A percentile compares a stretch with the other conserved stretches of the same genome.
Conservation (phyloP, 305 asterid genomes). For the Fraxinus ornus region DNA sequence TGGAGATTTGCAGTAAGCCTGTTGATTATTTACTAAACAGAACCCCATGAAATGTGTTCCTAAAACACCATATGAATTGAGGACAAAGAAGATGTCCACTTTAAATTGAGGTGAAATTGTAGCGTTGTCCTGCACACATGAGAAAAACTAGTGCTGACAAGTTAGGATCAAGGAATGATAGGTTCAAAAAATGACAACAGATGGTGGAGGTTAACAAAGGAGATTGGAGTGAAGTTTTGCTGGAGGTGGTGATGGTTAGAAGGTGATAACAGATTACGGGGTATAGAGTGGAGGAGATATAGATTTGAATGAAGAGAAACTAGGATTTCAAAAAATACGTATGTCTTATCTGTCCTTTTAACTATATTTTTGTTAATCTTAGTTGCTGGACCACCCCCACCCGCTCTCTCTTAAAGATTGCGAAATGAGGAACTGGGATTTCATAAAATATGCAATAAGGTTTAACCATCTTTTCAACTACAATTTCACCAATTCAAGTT, state of each 20-base stretch:
- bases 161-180: not conserved
- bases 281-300: not conserved
- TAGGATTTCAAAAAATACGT: not conserved
- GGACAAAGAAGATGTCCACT: not conserved
- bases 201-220: not conserved
- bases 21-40: not conserved
- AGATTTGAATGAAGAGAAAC: not conserved
- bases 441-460: not conserved
- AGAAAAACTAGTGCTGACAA: not conserved
- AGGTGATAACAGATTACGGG: not conserved
- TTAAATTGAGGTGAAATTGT: not conserved
- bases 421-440: not conserved
- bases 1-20: not conserved
- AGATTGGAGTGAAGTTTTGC: not conserved
- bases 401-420: not conserved
- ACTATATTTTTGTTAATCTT: not conserved
- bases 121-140: not conserved
- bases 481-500: not conserved
- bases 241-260: not conserved
- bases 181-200: not conserved
- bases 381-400: not conserved
- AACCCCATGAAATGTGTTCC: not conserved
- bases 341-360: not conserved
- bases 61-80: not conserved
- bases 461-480: not conserved